These are phyloP conservation scores for Glycine tomentella DNA, from an alignment of 306 rosid genomes.

Conservation along the genomic window DNA sequence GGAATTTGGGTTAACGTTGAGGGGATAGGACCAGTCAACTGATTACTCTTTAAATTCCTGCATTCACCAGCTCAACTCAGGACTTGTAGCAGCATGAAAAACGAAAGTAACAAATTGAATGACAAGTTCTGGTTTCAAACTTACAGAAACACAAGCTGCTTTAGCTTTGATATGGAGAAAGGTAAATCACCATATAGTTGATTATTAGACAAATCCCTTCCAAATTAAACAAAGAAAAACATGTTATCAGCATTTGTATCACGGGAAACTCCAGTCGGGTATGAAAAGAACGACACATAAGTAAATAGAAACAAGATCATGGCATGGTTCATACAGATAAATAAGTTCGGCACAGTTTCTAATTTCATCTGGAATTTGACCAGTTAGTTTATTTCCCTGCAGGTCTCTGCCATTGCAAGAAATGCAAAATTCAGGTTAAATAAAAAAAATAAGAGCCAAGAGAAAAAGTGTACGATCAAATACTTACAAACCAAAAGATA, in stretches of 20 bases:
- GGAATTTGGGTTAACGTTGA: slow-evolving; percentile 28
- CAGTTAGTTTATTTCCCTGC: slow-evolving; percentile 21
- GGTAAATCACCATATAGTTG: slow-evolving; percentile 23
- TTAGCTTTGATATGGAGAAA: slow-evolving; percentile 29
- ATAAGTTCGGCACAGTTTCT: slow-evolving; percentile 7
- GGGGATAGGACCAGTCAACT: slow-evolving; percentile 27
- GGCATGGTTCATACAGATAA: slow-evolving; percentile 7
- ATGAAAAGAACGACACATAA: neutral
- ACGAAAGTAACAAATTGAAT: neutral
- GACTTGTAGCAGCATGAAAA: neutral
- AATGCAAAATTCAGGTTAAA: neutral
- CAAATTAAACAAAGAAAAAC: neutral
- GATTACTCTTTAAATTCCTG: slow-evolving; percentile 33
- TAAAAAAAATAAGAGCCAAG: no score
- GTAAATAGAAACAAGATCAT: neutral
- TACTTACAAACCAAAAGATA: neutral
- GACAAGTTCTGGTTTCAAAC: neutral
- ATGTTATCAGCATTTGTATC: neutral
- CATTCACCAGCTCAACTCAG: slow-evolving; percentile 5
- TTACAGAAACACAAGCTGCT: slow-evolving; percentile 26
- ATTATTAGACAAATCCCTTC: slow-evolving; percentile 33
- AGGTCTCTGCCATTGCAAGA: slow-evolving; percentile 11
- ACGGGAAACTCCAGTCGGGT: neutral
- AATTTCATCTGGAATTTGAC: slow-evolving; percentile 31
- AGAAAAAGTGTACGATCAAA: neutral